Evolutionary conservation across 768 basidiomycete genomes (phyloP).

Genomic region (Tubosaeta sp.): DNA sequence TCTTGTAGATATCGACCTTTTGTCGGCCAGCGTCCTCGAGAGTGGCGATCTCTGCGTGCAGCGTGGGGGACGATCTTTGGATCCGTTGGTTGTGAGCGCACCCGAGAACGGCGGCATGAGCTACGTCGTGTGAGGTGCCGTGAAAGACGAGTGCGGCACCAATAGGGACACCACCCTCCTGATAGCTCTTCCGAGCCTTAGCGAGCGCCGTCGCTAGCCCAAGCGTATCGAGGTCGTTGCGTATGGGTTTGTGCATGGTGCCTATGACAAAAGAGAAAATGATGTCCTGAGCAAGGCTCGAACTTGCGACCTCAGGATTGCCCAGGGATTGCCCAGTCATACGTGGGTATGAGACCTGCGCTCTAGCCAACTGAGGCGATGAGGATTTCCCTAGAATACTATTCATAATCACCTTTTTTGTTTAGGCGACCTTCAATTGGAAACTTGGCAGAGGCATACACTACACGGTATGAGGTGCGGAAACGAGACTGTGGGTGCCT

Average conservation of each 20-base stretch:
- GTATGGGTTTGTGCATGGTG: background rate
- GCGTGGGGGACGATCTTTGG: constrained; percentile 39
- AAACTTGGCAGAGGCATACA: no score
- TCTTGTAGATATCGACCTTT: constrained; percentile 41
- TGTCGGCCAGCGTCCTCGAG: constrained; percentile 52
- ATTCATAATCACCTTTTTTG: background rate
- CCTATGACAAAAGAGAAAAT: constrained; percentile 1
- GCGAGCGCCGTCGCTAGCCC: constrained; percentile 32
- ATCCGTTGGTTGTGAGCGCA: constrained; percentile 43
- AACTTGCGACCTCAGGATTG: constrained; percentile 61
- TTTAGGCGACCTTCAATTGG: no score
- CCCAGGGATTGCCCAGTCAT: constrained; percentile 29
- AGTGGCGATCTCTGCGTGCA: constrained; percentile 48
- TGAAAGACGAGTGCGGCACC: constrained; percentile 46
- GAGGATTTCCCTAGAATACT: background rate
- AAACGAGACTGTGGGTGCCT: no score
- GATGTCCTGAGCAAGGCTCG: constrained; percentile 53
- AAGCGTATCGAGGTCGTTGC: constrained; percentile 23
- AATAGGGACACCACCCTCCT: constrained; percentile 60
- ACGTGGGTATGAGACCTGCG: constrained; percentile 48
- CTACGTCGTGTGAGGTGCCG: constrained; percentile 4
- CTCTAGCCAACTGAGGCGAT: constrained; percentile 52
- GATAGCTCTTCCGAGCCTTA: constrained; percentile 44
- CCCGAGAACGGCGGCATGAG: constrained; percentile 32
- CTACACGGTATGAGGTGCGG: no score